A percentile compares a stretch with the other conserved stretches of the same genome.
phyloP scores from a whole-genome alignment of 2,329 filamentous ascomycete genomes.

The Sporothrix luriei region DNA sequence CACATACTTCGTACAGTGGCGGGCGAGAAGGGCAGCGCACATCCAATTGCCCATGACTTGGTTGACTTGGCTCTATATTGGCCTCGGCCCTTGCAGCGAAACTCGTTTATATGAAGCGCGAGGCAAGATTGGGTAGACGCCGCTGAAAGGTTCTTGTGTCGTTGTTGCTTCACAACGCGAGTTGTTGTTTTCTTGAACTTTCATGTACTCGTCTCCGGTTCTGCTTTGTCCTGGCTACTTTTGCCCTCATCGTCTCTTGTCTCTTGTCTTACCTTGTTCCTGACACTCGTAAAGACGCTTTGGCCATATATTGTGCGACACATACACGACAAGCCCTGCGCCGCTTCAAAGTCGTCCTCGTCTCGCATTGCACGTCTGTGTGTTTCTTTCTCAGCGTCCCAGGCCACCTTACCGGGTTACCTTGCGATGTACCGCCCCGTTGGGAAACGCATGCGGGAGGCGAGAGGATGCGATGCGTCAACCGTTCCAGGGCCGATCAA shows the following conservation, averaged over 20 bases:
- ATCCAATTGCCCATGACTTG: background rate
- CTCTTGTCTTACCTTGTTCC: background rate
- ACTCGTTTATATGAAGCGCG: slow-evolving; percentile 10
- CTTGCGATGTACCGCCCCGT: slow-evolving; percentile 3
- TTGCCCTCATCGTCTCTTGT: background rate
- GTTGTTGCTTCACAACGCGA: background rate
- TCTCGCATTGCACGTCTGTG: background rate
- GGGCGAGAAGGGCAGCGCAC: background rate
- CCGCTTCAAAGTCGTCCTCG: background rate
- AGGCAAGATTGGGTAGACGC: background rate
- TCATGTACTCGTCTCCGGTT: background rate
- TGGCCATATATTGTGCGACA: slow-evolving; percentile 27
- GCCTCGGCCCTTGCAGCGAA: background rate
- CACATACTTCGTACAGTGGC: slow-evolving; percentile 2
- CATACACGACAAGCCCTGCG: slow-evolving; percentile 19
- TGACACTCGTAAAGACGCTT: slow-evolving; percentile 32
- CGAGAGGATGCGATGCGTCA: slow-evolving; percentile 8
- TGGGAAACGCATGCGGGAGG: slow-evolving; percentile 3
- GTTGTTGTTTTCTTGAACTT: background rate
- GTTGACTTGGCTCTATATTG: background rate
- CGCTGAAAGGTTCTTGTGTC: no score
- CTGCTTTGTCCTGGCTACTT: background rate
- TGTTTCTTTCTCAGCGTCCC: background rate
- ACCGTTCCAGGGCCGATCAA: slow-evolving; percentile 21
- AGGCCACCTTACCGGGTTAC: background rate